Percentiles rank a stretch among this genome's conserved stretches.
Evolutionary conservation across 305 asterid species (phyloP).

Genomic region (Striga hermonthica): DNA sequence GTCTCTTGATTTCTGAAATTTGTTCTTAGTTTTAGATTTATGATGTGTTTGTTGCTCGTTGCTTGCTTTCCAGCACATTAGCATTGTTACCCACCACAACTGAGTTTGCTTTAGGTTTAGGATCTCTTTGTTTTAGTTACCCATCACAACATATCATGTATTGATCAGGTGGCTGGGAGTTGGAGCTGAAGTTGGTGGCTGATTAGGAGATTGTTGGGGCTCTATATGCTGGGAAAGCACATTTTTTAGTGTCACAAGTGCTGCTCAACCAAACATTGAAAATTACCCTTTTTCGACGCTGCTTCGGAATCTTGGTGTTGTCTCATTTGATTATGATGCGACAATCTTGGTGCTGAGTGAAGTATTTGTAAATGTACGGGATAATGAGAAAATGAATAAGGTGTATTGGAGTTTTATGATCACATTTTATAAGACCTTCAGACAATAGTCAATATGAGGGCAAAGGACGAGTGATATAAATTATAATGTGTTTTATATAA

Average conservation of each 20-base stretch:
- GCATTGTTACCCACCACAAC: not conserved
- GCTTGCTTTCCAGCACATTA: not conserved
- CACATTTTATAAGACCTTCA: too few species aligned
- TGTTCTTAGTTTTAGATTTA: slow-evolving; percentile 1
- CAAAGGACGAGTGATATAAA: too few species aligned
- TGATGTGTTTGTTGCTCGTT: not conserved
- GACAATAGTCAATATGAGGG: too few species aligned
- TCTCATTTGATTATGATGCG: slow-evolving; percentile 79
- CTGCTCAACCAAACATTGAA: slow-evolving; percentile 86
- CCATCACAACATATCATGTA: slow-evolving; percentile 29
- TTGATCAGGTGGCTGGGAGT: slow-evolving; percentile 82
- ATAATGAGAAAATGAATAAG: too few species aligned
- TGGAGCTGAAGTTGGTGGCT: slow-evolving; percentile 93
- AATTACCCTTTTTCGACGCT: slow-evolving; percentile 92
- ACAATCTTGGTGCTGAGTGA: slow-evolving; percentile 83
- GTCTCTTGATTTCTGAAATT: slow-evolving; percentile 12
- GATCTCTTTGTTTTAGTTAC: not conserved
- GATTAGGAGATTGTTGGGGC: slow-evolving; percentile 95
- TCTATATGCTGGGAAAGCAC: slow-evolving; percentile 98
- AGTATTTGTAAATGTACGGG: too few species aligned
- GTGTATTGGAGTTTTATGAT: too few species aligned
- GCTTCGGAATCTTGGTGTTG: slow-evolving; percentile 98
- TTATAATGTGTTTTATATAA: too few species aligned
- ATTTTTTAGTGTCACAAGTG: slow-evolving; percentile 77
- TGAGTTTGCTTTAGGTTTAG: not conserved